Conservation (phyloP, 805 yeast species). For the Cyberlindnera amylophila region DNA sequence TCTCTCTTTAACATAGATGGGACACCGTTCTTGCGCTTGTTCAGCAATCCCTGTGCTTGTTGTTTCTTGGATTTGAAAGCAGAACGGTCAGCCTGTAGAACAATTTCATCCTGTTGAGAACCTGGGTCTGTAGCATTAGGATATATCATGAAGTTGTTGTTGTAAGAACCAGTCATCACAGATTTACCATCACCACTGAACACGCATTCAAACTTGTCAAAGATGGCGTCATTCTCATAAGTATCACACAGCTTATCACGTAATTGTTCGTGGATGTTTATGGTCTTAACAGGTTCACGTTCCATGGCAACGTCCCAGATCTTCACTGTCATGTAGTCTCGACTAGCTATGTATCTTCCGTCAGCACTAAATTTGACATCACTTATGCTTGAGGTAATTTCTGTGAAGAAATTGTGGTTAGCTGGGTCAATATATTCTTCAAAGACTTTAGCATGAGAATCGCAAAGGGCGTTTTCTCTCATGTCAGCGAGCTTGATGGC, state of each 20-base stretch:
- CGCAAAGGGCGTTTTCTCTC: slow-evolving; percentile 94
- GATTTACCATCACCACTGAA: slow-evolving; percentile 90
- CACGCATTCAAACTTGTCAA: slow-evolving; percentile 96
- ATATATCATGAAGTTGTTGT: slow-evolving; percentile 94
- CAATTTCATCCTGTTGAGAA: slow-evolving; percentile 48
- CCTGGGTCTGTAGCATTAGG: slow-evolving; percentile 64
- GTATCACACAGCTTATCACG: slow-evolving; percentile 93
- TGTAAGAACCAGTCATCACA: slow-evolving; percentile 95
- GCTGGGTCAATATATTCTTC: slow-evolving; percentile 93
- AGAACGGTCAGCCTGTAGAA: slow-evolving; percentile 95
- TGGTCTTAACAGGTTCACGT: slow-evolving; percentile 87
- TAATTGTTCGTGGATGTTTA: slow-evolving; percentile 92
- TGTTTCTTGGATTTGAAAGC: slow-evolving; percentile 81
- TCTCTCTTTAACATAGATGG: slow-evolving; percentile 42
- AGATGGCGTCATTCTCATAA: slow-evolving; percentile 96
- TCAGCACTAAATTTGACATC: slow-evolving; percentile 90
- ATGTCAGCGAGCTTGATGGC: slow-evolving; percentile 93
- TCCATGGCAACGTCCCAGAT: slow-evolving; percentile 99
- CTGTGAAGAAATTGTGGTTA: slow-evolving; percentile 93
- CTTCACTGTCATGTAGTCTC: slow-evolving; percentile 96
- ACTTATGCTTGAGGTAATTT: slow-evolving; percentile 88
- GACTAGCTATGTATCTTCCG: slow-evolving; percentile 92
- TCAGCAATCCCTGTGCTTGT: slow-evolving; percentile 14
- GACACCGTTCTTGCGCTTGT: slow-evolving; percentile 32
- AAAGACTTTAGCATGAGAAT: slow-evolving; percentile 77